Evolutionary conservation across 768 basidiomycete species (phyloP).

Genomic region (Phlebiopsis flavidoalba): DNA sequence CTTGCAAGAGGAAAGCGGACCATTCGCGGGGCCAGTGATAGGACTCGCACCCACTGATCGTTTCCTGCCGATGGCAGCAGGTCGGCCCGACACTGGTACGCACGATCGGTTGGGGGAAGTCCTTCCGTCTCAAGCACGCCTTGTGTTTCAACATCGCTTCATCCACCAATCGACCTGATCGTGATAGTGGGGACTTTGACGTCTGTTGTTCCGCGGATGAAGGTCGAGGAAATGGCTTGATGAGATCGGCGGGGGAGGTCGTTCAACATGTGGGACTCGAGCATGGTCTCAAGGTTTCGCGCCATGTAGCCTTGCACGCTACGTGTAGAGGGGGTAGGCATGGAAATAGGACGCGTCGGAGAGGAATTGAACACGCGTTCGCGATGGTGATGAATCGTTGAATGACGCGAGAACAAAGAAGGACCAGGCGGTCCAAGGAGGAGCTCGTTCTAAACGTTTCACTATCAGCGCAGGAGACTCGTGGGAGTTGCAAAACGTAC

Average conservation of each 20-base stretch:
- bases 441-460: conserved; percentile 64
- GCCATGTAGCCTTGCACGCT: conserved; percentile 76
- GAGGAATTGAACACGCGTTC: conserved; percentile 78
- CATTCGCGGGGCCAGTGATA: not conserved
- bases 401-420: conserved; percentile 77
- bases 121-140: conserved; percentile 65
- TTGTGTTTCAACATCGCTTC: conserved; percentile 54
- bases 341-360: conserved; percentile 78
- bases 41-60: conserved; percentile 14
- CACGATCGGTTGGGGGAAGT: conserved; percentile 57
- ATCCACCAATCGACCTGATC: conserved; percentile 48
- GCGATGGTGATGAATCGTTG: conserved; percentile 59
- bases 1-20: not conserved
- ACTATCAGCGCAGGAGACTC: not conserved
- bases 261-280: conserved; percentile 78
- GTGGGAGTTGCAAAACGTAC: conserved; percentile 36
- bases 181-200: conserved; percentile 59
- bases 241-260: conserved; percentile 58
- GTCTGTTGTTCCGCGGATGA: conserved; percentile 55
- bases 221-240: conserved; percentile 63
- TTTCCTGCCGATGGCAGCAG: conserved; percentile 14
- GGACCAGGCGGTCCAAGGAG: conserved; percentile 80
- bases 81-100: conserved; percentile 11
- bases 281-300: conserved; percentile 79
- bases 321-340: conserved; percentile 58